Percentiles rank a stretch among this genome's conserved stretches.
phyloP scores from a whole-genome alignment of 768 basidiomycete genomes.

The Strobilomyces confusus region DNA sequence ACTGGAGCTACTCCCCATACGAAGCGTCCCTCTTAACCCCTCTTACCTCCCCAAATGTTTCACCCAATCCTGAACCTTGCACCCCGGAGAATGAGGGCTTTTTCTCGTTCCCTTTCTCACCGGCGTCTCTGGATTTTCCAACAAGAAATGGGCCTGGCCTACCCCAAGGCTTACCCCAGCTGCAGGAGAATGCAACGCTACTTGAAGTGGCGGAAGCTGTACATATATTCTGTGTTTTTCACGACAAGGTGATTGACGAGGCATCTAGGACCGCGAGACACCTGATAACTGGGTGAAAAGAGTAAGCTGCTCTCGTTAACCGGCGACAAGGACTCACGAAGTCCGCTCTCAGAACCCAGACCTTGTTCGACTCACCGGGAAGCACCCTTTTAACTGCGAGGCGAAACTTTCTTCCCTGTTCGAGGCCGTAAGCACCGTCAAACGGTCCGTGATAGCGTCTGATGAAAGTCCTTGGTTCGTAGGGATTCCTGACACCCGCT shows the following conservation, averaged over 20 bases:
- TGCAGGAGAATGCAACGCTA: slow-evolving; percentile 22
- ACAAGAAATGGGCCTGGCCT: slow-evolving; percentile 20
- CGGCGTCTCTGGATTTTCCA: slow-evolving; percentile 15
- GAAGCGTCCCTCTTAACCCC: slow-evolving; percentile 10
- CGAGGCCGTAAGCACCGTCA: slow-evolving; percentile 25
- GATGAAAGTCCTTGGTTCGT: background rate
- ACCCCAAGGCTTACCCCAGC: slow-evolving; percentile 20
- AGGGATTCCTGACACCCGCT: slow-evolving; percentile 54
- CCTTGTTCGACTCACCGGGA: slow-evolving; percentile 51
- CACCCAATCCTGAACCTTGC: background rate
- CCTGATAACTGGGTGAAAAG: slow-evolving; percentile 42
- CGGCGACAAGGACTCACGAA: background rate
- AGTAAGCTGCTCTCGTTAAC: slow-evolving; percentile 7
- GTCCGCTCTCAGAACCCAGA: slow-evolving; percentile 24
- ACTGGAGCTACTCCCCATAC: slow-evolving; percentile 6
- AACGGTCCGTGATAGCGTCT: background rate
- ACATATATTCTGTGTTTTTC: background rate
- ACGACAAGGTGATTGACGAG: background rate
- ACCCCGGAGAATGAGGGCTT: background rate
- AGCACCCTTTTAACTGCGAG: slow-evolving; percentile 62
- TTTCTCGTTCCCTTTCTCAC: slow-evolving; percentile 17
- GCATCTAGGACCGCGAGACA: slow-evolving; percentile 30
- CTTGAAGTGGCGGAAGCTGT: slow-evolving; percentile 23
- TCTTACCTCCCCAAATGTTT: slow-evolving; percentile 3
- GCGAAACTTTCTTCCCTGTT: slow-evolving; percentile 44